Evolutionary conservation across 2,329 filamentous ascomycete species (phyloP).

Genomic region (Phaeosphaeriaceae sp.): DNA sequence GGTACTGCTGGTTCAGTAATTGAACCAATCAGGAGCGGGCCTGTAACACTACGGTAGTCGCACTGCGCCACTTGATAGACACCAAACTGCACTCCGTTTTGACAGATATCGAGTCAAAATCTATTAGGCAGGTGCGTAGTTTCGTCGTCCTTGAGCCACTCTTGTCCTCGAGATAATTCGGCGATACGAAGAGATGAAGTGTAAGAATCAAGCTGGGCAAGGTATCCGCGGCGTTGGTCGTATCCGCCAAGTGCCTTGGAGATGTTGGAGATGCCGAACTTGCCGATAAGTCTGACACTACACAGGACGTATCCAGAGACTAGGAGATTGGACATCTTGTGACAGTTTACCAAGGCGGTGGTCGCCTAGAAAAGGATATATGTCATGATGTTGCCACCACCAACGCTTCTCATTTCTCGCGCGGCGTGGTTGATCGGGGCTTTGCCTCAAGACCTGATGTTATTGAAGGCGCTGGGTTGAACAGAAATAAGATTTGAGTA

Average conservation of each 20-base stretch:
- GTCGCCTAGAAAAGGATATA: not conserved
- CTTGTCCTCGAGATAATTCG: not conserved
- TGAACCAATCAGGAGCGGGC: not conserved
- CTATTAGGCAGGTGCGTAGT: not conserved
- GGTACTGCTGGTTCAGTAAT: not conserved
- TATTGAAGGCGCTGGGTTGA: too few relatives aligned
- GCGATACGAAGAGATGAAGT: not conserved
- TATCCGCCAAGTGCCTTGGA: not conserved
- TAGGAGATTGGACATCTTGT: not conserved
- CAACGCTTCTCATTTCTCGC: not conserved
- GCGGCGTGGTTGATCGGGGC: too few relatives aligned
- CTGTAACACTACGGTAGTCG: too few relatives aligned
- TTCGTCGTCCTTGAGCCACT: not conserved
- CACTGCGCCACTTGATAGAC: not conserved
- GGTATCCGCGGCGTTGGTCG: not conserved
- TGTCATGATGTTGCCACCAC: not conserved
- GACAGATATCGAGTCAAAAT: not conserved
- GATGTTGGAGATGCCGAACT: not conserved
- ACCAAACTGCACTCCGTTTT: not conserved
- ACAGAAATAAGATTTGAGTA: too few relatives aligned
- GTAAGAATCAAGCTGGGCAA: not conserved
- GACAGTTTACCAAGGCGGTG: not conserved
- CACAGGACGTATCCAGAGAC: not conserved
- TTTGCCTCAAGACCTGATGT: too few relatives aligned
- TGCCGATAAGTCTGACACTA: not conserved